A percentile compares a stretch with the other conserved stretches of the same genome.
Evolutionary conservation across 1,284 basidiomycete species (phyloP).

Genomic region (Ganoderma lucidum): DNA sequence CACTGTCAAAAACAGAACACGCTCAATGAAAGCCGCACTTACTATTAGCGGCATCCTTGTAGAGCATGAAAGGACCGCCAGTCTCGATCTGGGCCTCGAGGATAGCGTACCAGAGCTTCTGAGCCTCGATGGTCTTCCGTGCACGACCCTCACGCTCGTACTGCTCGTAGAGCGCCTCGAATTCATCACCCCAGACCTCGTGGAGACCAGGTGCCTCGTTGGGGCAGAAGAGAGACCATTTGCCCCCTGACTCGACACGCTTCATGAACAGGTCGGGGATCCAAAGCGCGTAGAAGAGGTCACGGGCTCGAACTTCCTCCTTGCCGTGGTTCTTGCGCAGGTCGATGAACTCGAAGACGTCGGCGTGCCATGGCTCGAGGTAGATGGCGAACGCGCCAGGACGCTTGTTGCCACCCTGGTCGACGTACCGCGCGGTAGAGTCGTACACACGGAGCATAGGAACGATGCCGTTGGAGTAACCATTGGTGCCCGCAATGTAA

Average conservation of each 20-base stretch:
- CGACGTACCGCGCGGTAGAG: conserved; percentile 98
- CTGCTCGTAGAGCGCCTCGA: conserved; percentile 88
- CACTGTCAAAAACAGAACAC: background rate
- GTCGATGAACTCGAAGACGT: conserved; percentile 98
- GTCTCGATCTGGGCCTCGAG: conserved; percentile 99
- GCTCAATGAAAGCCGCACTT: conserved; percentile 38
- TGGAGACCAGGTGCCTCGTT: conserved; percentile 93
- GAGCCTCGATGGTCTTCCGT: conserved; percentile 90
- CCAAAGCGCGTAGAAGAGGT: conserved; percentile 99
- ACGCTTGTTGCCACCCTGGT: conserved; percentile 99
- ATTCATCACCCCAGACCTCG: conserved; percentile 93
- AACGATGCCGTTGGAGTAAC: conserved; percentile 98
- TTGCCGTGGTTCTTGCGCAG: conserved; percentile 99
- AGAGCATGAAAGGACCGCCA: conserved; percentile 97
- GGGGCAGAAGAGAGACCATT: conserved; percentile 99
- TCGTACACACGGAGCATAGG: conserved; percentile 99
- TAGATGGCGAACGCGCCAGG: conserved; percentile 99
- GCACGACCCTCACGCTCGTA: conserved; percentile 95
- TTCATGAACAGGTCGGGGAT: conserved; percentile 99
- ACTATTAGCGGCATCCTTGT: conserved; percentile 93
- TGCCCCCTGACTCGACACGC: conserved; percentile 85
- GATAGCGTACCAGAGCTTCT: conserved; percentile 99
- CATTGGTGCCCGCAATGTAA: conserved; percentile 95
- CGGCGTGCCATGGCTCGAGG: conserved; percentile 97
- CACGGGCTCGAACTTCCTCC: conserved; percentile 96